Conservation (phyloP, 495 filamentous ascomycete species). For the Tuber borchii region DNA sequence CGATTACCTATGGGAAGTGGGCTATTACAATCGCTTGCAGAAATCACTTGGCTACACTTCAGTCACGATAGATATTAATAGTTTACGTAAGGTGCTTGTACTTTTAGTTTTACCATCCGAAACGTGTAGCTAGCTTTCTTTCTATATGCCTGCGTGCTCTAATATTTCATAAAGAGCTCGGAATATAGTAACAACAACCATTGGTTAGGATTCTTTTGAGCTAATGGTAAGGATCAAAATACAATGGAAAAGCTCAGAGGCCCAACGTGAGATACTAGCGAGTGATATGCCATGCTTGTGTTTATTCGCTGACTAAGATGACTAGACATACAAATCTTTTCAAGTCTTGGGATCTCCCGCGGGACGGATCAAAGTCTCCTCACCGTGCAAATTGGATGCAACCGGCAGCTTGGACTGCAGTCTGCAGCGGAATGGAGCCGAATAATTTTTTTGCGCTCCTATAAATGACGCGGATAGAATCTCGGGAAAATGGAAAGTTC, state of each 20-base stretch:
- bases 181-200: neutral
- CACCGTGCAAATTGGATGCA: neutral
- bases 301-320: neutral
- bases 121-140: neutral
- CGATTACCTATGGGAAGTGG: neutral
- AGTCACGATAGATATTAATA: neutral
- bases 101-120: neutral
- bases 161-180: neutral
- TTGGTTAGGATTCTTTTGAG: neutral
- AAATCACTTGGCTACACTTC: no score
- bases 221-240: neutral
- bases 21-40: no score
- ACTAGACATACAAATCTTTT: neutral
- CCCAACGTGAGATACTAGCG: neutral
- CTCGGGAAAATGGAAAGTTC: neutral
- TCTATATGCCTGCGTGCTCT: neutral
- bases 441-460: neutral
- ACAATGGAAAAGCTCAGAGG: neutral
- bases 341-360: neutral
- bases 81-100: neutral
- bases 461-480: neutral
- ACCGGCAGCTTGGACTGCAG: neutral
- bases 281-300: neutral
- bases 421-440: neutral
- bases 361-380: neutral